phyloP scores from a whole-genome alignment of 2,329 filamentous ascomycete genomes.

The Trichoderma koningiopsis region DNA sequence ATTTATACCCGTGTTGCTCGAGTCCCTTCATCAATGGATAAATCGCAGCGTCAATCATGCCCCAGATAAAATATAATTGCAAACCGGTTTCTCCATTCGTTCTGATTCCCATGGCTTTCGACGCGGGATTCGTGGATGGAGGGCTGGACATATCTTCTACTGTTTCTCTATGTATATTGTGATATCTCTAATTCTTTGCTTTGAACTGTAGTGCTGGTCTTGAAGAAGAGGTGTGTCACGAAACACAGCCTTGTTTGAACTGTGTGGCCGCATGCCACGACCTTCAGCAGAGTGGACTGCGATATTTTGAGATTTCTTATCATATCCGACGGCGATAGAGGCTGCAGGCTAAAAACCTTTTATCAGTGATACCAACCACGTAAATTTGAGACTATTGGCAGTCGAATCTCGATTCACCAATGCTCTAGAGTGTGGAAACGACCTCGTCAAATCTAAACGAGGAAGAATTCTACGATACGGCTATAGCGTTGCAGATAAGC shows the following conservation, averaged over 20 bases:
- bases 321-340: no score
- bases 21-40: slow-evolving; percentile 59
- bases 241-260: background rate
- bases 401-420: no score
- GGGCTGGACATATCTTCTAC: slow-evolving; percentile 47
- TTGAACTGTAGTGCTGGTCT: background rate
- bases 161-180: background rate
- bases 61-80: slow-evolving; percentile 81
- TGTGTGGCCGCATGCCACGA: background rate
- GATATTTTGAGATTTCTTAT: no score
- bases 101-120: slow-evolving; percentile 37
- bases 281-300: no score
- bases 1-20: slow-evolving; percentile 79
- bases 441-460: no score
- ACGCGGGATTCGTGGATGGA: slow-evolving; percentile 39
- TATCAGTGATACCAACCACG: no score
- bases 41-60: slow-evolving; percentile 73
- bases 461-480: no score
- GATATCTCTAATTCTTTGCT: background rate
- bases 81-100: slow-evolving; percentile 58
- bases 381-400: no score
- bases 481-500: no score
- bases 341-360: no score
- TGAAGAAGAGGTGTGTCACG: background rate
- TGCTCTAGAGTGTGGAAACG: no score